phyloP scores from a whole-genome alignment of 2,329 filamentous ascomycete genomes.

The Stachybotrys chartarum region DNA sequence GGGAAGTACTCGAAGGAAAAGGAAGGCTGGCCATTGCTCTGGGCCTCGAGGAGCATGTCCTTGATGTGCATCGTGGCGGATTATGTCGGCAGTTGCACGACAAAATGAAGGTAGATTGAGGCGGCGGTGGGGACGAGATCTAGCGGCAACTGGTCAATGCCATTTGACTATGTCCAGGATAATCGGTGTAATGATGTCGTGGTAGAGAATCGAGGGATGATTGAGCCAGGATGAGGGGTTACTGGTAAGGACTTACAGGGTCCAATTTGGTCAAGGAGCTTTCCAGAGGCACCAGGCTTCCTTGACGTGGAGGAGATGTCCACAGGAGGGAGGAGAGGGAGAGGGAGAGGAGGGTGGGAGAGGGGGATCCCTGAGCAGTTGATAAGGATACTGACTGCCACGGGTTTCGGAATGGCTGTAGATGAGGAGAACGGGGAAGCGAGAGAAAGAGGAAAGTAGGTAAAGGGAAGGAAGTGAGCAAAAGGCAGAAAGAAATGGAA shows the following conservation, averaged over 20 bases:
- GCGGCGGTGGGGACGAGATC: neutral
- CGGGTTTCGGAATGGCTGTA: neutral
- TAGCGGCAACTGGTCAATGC: neutral
- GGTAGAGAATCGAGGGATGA: neutral
- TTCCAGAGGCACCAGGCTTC: neutral
- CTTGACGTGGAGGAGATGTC: neutral
- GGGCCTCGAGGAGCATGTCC: slow-evolving; percentile 78
- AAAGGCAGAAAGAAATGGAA: neutral
- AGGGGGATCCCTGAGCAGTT: neutral
- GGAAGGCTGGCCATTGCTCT: slow-evolving; percentile 71
- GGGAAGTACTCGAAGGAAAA: slow-evolving; percentile 99
- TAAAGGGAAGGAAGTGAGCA: neutral
- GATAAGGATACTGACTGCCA: neutral
- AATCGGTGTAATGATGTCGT: neutral
- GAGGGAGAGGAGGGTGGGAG: neutral
- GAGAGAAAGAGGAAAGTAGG: neutral
- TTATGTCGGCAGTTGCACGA: neutral
- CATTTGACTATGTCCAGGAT: too few relatives aligned
- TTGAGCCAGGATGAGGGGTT: neutral
- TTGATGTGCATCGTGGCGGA: slow-evolving; percentile 79
- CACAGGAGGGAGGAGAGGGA: neutral
- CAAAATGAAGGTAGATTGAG: neutral
- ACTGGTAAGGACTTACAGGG: neutral
- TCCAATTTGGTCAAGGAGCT: neutral
- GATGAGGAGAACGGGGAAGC: neutral